Percentiles rank a stretch among this genome's conserved stretches.
These are phyloP conservation scores for Echeveria elegans DNA, from an alignment of 164 flowering plant species.

Conservation along the genomic window DNA sequence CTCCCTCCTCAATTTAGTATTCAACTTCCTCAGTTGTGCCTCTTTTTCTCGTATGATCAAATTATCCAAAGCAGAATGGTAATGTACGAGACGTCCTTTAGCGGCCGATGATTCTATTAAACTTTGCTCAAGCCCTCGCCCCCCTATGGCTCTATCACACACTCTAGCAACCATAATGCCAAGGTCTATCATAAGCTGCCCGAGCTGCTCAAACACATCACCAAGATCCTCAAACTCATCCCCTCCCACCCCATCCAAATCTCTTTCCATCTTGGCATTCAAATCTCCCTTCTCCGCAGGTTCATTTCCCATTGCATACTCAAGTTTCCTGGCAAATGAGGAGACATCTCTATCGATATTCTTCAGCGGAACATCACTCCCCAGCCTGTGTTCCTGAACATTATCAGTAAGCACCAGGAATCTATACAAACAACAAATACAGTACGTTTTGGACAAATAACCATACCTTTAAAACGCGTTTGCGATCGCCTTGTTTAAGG, in stretches of 20 bases:
- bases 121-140: slow-evolving; percentile 59
- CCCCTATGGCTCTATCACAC: slow-evolving; percentile 68
- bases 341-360: slow-evolving; percentile 64
- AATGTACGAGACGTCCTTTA: slow-evolving; percentile 88
- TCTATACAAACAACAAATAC: not conserved
- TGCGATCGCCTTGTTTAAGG: slow-evolving; percentile 39
- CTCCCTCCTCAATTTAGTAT: slow-evolving; percentile 13
- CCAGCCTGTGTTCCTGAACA: slow-evolving; percentile 65
- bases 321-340: slow-evolving; percentile 70
- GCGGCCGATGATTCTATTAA: slow-evolving; percentile 63
- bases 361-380: slow-evolving; percentile 86
- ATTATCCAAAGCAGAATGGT: slow-evolving; percentile 58
- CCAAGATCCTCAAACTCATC: slow-evolving; percentile 43
- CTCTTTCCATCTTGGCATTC: slow-evolving; percentile 2
- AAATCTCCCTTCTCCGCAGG: not conserved
- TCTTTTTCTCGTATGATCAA: slow-evolving; percentile 29
- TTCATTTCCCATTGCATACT: slow-evolving; percentile 33
- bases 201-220: slow-evolving; percentile 43
- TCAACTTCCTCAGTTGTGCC: slow-evolving; percentile 18
- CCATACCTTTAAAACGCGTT: slow-evolving; percentile 57
- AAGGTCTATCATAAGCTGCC: slow-evolving; percentile 66
- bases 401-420: not conserved
- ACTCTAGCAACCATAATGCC: slow-evolving; percentile 65
- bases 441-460: not conserved
- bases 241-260: slow-evolving; percentile 8